phyloP scores from a whole-genome alignment of 140 eudicot species.

The Cichorium intybus region DNA sequence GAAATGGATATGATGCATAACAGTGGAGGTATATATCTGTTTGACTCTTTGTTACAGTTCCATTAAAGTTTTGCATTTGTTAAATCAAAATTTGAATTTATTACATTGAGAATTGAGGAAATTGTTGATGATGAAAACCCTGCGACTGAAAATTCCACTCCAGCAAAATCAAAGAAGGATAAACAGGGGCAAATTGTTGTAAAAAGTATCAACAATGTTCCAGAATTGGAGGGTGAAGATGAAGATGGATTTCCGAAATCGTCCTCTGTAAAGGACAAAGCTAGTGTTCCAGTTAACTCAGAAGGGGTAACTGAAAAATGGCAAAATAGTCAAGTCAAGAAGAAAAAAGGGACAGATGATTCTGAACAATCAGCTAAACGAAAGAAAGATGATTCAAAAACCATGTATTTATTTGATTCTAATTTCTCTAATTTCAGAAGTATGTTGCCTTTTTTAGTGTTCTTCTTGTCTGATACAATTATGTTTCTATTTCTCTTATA shows the following conservation, averaged over 20 bases:
- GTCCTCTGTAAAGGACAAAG: slow-evolving; percentile 25
- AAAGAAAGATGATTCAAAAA: slow-evolving; percentile 53
- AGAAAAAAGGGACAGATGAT: slow-evolving; percentile 37
- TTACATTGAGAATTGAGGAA: slow-evolving; percentile 84
- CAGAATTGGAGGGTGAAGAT: slow-evolving; percentile 75
- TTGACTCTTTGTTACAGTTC: background rate
- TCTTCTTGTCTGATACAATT: background rate
- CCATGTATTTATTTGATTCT: no score
- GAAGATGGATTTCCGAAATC: slow-evolving; percentile 90
- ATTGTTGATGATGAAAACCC: slow-evolving; percentile 80
- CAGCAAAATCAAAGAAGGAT: no score
- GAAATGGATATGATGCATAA: slow-evolving; percentile 51
- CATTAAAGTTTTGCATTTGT: background rate
- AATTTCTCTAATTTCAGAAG: background rate
- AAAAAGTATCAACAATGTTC: slow-evolving; percentile 22
- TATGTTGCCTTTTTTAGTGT: background rate
- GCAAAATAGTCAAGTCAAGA: slow-evolving; percentile 28
- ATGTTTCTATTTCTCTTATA: slow-evolving; percentile 17
- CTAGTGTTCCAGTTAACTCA: slow-evolving; percentile 17
- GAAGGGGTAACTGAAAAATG: slow-evolving; percentile 29
- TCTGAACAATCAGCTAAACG: slow-evolving; percentile 45
- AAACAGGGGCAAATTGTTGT: no score
- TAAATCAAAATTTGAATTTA: background rate
- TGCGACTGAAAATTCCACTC: no score
- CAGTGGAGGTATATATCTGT: slow-evolving; percentile 75